Conservation (phyloP, 208 protist genomes). For the Crithidia mellificae region DNA sequence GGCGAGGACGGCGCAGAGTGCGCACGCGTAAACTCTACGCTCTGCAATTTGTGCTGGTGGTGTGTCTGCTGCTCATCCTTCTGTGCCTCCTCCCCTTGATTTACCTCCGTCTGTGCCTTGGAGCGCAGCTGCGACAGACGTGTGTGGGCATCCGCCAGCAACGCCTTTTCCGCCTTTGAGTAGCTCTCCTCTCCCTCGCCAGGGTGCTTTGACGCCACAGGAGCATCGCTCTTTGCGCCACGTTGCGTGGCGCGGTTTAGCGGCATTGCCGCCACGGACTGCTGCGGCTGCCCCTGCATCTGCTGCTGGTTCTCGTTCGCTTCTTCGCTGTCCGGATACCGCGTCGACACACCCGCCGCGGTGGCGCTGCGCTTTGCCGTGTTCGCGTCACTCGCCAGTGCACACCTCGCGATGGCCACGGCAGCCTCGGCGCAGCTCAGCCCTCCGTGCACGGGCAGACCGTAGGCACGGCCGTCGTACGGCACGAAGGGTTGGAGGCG, state of each 20-base stretch:
- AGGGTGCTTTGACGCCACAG: no score
- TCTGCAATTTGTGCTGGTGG: background rate
- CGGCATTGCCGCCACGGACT: no score
- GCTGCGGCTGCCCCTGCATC: background rate
- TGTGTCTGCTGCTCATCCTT: slow-evolving; percentile 12
- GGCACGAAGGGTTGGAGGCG: slow-evolving; percentile 37
- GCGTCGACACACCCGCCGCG: background rate
- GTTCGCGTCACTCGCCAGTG: background rate
- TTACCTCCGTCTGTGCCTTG: no score
- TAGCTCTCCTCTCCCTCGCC: no score
- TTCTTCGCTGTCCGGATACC: background rate
- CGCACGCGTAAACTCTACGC: background rate
- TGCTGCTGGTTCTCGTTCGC: background rate
- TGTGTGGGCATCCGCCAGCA: slow-evolving; percentile 26
- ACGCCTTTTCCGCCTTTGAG: slow-evolving; percentile 19
- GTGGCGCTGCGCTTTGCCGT: no score
- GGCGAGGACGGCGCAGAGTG: background rate
- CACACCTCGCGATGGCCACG: slow-evolving; percentile 2
- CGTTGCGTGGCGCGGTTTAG: no score
- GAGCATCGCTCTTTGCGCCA: no score
- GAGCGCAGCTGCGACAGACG: slow-evolving; percentile 5
- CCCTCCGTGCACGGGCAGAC: slow-evolving; percentile 20
- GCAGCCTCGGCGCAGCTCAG: slow-evolving; percentile 15
- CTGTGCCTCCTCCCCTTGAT: slow-evolving; percentile 11
- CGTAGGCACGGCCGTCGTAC: slow-evolving; percentile 57